A percentile compares a stretch with the other conserved stretches of the same genome.
Evolutionary conservation across 768 basidiomycete species (phyloP).

Genomic region (Solioccasus polychromus): DNA sequence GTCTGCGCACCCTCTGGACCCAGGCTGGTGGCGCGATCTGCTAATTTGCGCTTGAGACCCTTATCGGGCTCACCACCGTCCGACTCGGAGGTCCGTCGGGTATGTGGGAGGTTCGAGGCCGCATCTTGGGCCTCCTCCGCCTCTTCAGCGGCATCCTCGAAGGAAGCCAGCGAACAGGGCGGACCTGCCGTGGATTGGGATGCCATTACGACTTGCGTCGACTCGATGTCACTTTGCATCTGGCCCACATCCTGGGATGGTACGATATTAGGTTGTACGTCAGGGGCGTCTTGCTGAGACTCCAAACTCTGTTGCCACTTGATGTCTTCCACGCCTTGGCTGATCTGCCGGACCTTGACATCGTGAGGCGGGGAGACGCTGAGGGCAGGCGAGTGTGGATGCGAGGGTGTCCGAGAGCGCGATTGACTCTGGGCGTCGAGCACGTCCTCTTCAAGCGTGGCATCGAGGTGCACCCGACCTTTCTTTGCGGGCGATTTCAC

Average conservation of each 20-base stretch:
- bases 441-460: slow-evolving; percentile 60
- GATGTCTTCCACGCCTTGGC: slow-evolving; percentile 75
- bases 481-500: slow-evolving; percentile 71
- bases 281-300: slow-evolving; percentile 8
- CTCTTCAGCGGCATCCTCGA: slow-evolving; percentile 25
- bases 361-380: slow-evolving; percentile 72
- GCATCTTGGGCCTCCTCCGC: slow-evolving; percentile 30
- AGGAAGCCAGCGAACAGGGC: slow-evolving; percentile 16
- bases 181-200: slow-evolving; percentile 12
- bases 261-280: slow-evolving; percentile 7
- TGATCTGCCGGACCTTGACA: slow-evolving; percentile 77
- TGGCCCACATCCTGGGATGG: slow-evolving; percentile 6
- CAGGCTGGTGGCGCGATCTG: slow-evolving; percentile 64
- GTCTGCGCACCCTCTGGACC: slow-evolving; percentile 40
- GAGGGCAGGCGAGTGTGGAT: slow-evolving; percentile 26
- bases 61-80: slow-evolving; percentile 53
- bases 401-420: slow-evolving; percentile 31
- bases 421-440: slow-evolving; percentile 43
- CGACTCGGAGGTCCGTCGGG: slow-evolving; percentile 38
- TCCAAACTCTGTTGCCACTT: slow-evolving; percentile 54
- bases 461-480: slow-evolving; percentile 60
- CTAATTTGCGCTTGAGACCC: slow-evolving; percentile 66
- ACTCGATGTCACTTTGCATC: slow-evolving; percentile 8
- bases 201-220: slow-evolving; percentile 10
- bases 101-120: slow-evolving; percentile 21